A percentile compares a stretch with the other conserved stretches of the same genome.
These are phyloP conservation scores for Eutypa lata DNA, from an alignment of 2,329 filamentous ascomycete genomes.

Conservation along the genomic window DNA sequence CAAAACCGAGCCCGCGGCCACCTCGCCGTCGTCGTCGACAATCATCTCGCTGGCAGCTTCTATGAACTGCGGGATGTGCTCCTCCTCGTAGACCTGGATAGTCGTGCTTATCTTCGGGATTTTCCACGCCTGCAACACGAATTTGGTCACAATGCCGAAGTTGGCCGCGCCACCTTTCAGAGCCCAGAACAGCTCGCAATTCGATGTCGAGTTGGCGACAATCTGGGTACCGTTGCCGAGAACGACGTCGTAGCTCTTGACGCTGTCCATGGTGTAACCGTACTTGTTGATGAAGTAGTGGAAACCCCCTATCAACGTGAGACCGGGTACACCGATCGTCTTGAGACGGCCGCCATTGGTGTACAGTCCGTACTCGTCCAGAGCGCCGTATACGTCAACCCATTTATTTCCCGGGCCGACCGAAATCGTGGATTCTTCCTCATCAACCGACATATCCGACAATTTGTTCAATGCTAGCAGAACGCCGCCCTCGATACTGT, in stretches of 20 bases:
- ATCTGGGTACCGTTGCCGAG: slow-evolving; percentile 22
- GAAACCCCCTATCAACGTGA: slow-evolving; percentile 26
- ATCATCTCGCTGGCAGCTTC: slow-evolving; percentile 24
- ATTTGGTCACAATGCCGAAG: slow-evolving; percentile 9
- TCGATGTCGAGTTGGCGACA: slow-evolving; percentile 13
- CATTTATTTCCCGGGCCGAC: slow-evolving; percentile 8
- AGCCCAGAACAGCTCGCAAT: slow-evolving; percentile 22
- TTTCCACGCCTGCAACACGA: slow-evolving; percentile 15
- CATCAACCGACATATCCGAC: slow-evolving; percentile 8
- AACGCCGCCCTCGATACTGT: slow-evolving; percentile 21
- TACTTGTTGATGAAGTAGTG: slow-evolving; percentile 25
- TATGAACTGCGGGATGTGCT: slow-evolving; percentile 20
- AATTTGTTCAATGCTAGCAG: slow-evolving; percentile 17
- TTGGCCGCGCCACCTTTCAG: slow-evolving; percentile 24
- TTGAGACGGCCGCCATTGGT: slow-evolving; percentile 27
- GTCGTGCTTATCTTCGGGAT: slow-evolving; percentile 29
- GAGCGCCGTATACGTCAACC: slow-evolving; percentile 23
- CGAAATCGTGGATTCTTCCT: slow-evolving; percentile 2
- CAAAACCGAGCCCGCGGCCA: slow-evolving; percentile 30
- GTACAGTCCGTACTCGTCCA: slow-evolving; percentile 19
- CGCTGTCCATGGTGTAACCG: slow-evolving; percentile 24
- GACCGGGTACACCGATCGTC: slow-evolving; percentile 25
- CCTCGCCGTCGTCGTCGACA: slow-evolving; percentile 15
- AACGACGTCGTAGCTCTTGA: slow-evolving; percentile 19
- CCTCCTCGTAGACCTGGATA: slow-evolving; percentile 28